Evolutionary conservation across 257 asterid species (phyloP).

Genomic region (Solanum microdontum): DNA sequence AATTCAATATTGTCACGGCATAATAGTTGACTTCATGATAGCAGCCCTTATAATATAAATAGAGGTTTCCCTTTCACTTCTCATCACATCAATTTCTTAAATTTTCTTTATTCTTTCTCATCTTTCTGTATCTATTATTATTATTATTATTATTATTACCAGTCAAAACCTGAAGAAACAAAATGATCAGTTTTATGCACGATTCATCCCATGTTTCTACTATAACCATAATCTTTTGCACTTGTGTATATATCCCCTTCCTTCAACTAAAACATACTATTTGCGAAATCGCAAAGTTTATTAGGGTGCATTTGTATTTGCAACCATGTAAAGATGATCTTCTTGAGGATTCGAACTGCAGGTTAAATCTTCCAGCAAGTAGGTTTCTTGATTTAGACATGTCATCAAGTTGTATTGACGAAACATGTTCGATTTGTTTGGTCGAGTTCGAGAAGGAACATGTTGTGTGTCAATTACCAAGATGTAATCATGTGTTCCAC

Average conservation of each 20-base stretch:
- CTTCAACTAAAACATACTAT: background rate
- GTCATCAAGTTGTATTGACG: background rate
- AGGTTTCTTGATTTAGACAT: constrained; percentile 3
- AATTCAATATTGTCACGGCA: background rate
- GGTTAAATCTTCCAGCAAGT: background rate
- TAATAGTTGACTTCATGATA: background rate
- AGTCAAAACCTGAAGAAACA: background rate
- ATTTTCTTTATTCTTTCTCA: background rate
- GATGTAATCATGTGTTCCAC: constrained; percentile 55
- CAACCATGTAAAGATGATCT: background rate
- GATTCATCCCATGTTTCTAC: constrained; percentile 4
- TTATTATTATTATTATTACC: background rate
- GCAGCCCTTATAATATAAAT: background rate
- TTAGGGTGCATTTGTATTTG: background rate
- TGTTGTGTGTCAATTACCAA: constrained; percentile 32
- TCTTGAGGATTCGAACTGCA: background rate
- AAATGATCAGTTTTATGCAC: constrained; percentile 15
- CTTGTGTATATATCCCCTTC: constrained; percentile 14
- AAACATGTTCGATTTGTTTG: constrained; percentile 46
- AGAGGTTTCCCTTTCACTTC: background rate
- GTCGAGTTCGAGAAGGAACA: constrained; percentile 36
- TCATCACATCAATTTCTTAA: background rate
- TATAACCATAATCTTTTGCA: constrained; percentile 5
- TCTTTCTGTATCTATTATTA: background rate
- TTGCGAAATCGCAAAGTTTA: background rate